Percentiles rank a stretch among this genome's conserved stretches.
These are phyloP conservation scores for Fusarium virguliforme DNA, from an alignment of 2,329 filamentous ascomycete genomes.

Conservation along the genomic window DNA sequence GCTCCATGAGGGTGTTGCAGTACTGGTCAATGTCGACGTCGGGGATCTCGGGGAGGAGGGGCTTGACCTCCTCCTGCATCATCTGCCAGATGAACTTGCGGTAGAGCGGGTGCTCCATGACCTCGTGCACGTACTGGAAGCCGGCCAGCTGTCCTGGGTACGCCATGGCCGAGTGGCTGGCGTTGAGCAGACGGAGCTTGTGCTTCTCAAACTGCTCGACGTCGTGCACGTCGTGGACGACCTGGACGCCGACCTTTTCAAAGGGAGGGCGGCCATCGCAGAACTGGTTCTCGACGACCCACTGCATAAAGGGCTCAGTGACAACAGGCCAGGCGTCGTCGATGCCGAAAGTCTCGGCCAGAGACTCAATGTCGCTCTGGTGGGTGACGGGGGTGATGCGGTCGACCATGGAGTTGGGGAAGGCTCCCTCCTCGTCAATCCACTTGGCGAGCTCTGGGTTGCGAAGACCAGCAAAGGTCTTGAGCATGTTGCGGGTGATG, in stretches of 20 bases:
- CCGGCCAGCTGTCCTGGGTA: slow-evolving; percentile 68
- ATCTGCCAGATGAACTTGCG: slow-evolving; percentile 67
- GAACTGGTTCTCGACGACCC: slow-evolving; percentile 70
- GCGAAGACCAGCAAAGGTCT: slow-evolving; percentile 64
- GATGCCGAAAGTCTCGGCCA: slow-evolving; percentile 63
- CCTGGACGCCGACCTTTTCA: slow-evolving; percentile 68
- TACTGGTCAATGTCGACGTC: slow-evolving; percentile 68
- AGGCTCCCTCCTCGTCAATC: slow-evolving; percentile 64
- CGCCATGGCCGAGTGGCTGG: slow-evolving; percentile 67
- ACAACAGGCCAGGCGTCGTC: slow-evolving; percentile 69
- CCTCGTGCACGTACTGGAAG: slow-evolving; percentile 70
- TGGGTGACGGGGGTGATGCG: slow-evolving; percentile 69
- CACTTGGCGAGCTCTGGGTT: slow-evolving; percentile 65
- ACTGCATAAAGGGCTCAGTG: slow-evolving; percentile 71
- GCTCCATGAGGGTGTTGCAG: slow-evolving; percentile 68
- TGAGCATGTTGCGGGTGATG: slow-evolving; percentile 68
- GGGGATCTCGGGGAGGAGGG: slow-evolving; percentile 65
- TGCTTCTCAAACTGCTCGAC: slow-evolving; percentile 71
- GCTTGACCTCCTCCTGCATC: slow-evolving; percentile 71
- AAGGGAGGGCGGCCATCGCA: slow-evolving; percentile 67
- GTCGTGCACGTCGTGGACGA: slow-evolving; percentile 66
- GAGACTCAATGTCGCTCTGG: slow-evolving; percentile 61
- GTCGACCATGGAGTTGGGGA: slow-evolving; percentile 72
- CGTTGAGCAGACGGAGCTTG: slow-evolving; percentile 70
- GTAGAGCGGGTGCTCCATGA: slow-evolving; percentile 65